Evolutionary conservation across 2,329 filamentous ascomycete species (phyloP).

Genomic region (Talaromyces sp.): DNA sequence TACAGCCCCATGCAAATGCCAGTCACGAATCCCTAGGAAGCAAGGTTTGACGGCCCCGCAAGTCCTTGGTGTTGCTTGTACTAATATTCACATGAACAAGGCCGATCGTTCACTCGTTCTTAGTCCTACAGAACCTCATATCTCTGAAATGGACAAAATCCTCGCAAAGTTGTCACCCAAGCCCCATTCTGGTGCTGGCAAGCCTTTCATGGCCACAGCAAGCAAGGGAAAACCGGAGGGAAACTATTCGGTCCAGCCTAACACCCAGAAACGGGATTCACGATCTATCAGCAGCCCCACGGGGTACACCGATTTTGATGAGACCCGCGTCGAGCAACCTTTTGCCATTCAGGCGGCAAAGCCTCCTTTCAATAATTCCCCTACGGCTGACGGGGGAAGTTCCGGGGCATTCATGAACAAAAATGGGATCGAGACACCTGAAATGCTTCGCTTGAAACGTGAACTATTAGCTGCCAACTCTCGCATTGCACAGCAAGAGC

Average conservation of each 20-base stretch:
- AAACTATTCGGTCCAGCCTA: slow-evolving; percentile 51
- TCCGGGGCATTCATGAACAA: slow-evolving; percentile 10
- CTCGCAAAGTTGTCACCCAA: slow-evolving; percentile 38
- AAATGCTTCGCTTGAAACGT: slow-evolving; percentile 52
- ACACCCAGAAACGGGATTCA: slow-evolving; percentile 55
- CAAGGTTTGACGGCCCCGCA: slow-evolving; percentile 28
- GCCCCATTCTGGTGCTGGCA: slow-evolving; percentile 16
- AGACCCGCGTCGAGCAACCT: slow-evolving; percentile 8
- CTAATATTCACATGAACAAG: slow-evolving; percentile 36
- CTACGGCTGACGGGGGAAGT: neutral
- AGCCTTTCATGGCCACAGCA: slow-evolving; percentile 17
- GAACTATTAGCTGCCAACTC: slow-evolving; percentile 54
- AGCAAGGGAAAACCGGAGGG: slow-evolving; percentile 68
- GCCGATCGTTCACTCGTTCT: slow-evolving; percentile 30
- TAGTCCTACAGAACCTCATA: slow-evolving; percentile 20
- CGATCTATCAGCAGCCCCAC: slow-evolving; percentile 23
- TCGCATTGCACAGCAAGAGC: slow-evolving; percentile 55
- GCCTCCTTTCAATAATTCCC: neutral
- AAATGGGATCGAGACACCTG: slow-evolving; percentile 33
- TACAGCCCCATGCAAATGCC: slow-evolving; percentile 19
- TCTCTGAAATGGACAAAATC: slow-evolving; percentile 60
- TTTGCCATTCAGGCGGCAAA: slow-evolving; percentile 13
- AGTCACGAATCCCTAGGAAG: slow-evolving; percentile 21
- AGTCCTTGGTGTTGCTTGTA: neutral
- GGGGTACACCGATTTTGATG: slow-evolving; percentile 13